Conservation (phyloP, 169 alveolate species). For the Eimeria necatrix region DNA sequence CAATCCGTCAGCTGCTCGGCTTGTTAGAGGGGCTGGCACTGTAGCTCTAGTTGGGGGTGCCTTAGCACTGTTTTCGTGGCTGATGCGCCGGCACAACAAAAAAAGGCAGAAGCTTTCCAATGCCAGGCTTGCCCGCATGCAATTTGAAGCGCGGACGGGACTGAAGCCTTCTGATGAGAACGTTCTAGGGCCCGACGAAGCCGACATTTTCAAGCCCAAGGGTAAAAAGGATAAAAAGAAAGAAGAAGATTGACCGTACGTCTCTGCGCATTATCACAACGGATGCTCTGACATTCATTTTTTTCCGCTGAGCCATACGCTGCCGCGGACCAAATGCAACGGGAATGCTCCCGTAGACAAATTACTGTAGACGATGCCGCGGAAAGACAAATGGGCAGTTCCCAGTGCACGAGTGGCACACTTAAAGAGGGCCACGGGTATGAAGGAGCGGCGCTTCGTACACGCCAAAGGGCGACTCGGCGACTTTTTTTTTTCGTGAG, state of each 20-base stretch:
- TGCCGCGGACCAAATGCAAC: no score
- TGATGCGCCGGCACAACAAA: conserved; percentile 52
- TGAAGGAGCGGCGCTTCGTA: no score
- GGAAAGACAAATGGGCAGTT: no score
- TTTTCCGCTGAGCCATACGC: no score
- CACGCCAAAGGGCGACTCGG: no score
- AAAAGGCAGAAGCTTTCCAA: conserved; percentile 21
- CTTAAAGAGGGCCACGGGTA: no score
- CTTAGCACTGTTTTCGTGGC: background rate
- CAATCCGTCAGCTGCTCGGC: conserved; percentile 44
- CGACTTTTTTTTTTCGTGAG: no score
- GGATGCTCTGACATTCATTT: no score
- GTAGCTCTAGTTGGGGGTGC: conserved; percentile 37
- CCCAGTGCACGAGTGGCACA: no score
- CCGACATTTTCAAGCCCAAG: background rate
- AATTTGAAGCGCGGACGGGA: conserved; percentile 56
- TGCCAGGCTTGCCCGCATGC: conserved; percentile 65
- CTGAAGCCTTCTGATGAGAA: conserved; percentile 57
- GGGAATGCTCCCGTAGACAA: no score
- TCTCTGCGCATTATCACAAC: no score
- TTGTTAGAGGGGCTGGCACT: conserved; percentile 51
- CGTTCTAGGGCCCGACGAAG: conserved; percentile 53
- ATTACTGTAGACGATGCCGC: no score
- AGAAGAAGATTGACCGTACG: background rate
- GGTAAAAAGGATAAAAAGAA: conserved; percentile 9